These are phyloP conservation scores for Aspergillus pseudoglaucus DNA, from an alignment of 2,329 filamentous ascomycete genomes.

Conservation along the genomic window DNA sequence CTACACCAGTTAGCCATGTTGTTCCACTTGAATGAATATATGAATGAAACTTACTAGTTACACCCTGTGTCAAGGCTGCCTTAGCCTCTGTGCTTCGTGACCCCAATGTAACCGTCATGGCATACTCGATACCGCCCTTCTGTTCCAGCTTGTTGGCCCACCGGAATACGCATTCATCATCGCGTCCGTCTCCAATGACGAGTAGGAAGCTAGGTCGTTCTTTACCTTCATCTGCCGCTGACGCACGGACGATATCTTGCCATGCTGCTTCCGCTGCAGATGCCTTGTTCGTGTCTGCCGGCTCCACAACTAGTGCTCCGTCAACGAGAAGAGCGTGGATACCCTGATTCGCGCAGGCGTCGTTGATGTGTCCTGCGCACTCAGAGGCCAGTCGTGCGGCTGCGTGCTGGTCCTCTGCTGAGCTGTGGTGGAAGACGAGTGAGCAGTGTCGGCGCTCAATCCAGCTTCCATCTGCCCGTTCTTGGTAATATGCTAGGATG, in stretches of 20 bases:
- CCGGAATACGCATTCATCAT: conserved; percentile 88
- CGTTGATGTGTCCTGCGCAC: conserved; percentile 91
- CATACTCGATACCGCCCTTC: conserved; percentile 55
- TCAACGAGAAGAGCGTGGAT: conserved; percentile 79
- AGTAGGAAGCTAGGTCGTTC: conserved; percentile 71
- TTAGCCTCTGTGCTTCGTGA: conserved; percentile 82
- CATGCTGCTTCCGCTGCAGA: conserved; percentile 73
- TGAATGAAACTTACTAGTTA: conserved; percentile 73
- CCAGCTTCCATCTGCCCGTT: conserved; percentile 79
- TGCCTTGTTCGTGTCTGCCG: conserved; percentile 78
- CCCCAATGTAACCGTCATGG: conserved; percentile 80
- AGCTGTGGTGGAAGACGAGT: conserved; percentile 83
- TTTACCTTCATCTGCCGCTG: conserved; percentile 33
- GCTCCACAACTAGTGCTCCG: conserved; percentile 75
- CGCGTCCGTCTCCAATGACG: conserved; percentile 82
- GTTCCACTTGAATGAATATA: too few relatives aligned
- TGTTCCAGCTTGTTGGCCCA: conserved; percentile 78
- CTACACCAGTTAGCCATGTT: conserved; percentile 26
- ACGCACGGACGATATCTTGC: conserved; percentile 54
- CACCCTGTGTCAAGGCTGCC: conserved; percentile 80
- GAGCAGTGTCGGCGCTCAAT: conserved; percentile 91
- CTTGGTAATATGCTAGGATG: conserved; percentile 83
- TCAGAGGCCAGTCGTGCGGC: conserved; percentile 78
- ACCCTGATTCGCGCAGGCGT: conserved; percentile 74
- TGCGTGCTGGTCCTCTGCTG: conserved; percentile 67